Evolutionary conservation across 345 rosid species (phyloP).

Genomic region (Tarenaya hassleriana): DNA sequence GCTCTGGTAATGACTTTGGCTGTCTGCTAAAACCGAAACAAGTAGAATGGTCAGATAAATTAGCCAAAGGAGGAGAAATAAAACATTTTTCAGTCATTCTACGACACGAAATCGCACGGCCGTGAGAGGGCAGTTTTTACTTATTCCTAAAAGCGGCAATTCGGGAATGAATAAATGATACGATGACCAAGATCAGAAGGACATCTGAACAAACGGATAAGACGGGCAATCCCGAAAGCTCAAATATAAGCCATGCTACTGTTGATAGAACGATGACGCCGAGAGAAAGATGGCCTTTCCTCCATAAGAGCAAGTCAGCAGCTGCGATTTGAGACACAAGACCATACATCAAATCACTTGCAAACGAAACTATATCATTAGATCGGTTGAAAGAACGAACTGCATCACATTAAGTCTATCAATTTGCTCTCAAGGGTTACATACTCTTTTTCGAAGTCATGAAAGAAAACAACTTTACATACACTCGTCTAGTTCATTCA

Average conservation of each 20-base stretch:
- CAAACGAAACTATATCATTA: too few species aligned
- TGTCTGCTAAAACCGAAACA: slow-evolving; percentile 24
- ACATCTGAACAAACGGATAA: slow-evolving; percentile 77
- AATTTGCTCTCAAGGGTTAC: too few species aligned
- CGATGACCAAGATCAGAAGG: slow-evolving; percentile 50
- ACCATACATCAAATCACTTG: background rate
- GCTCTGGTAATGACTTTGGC: slow-evolving; percentile 49
- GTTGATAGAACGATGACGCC: slow-evolving; percentile 65
- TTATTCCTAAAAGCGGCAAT: slow-evolving; percentile 50
- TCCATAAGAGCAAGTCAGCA: slow-evolving; percentile 83
- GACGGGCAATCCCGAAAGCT: slow-evolving; percentile 71
- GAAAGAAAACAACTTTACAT: too few species aligned
- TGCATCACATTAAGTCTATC: too few species aligned
- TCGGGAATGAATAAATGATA: slow-evolving; percentile 51
- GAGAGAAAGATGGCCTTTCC: slow-evolving; percentile 46
- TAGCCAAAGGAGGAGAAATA: background rate
- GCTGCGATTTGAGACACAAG: slow-evolving; percentile 34
- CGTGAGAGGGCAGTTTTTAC: slow-evolving; percentile 32
- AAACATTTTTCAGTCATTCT: background rate
- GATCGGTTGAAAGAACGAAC: too few species aligned
- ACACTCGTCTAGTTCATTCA: too few species aligned
- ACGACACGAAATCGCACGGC: background rate
- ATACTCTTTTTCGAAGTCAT: too few species aligned
- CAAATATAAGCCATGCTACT: slow-evolving; percentile 74
- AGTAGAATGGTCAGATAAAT: background rate